A percentile compares a stretch with the other conserved stretches of the same genome.
Conservation (phyloP, 345 rosid genomes). For the Laguncularia racemosa region DNA sequence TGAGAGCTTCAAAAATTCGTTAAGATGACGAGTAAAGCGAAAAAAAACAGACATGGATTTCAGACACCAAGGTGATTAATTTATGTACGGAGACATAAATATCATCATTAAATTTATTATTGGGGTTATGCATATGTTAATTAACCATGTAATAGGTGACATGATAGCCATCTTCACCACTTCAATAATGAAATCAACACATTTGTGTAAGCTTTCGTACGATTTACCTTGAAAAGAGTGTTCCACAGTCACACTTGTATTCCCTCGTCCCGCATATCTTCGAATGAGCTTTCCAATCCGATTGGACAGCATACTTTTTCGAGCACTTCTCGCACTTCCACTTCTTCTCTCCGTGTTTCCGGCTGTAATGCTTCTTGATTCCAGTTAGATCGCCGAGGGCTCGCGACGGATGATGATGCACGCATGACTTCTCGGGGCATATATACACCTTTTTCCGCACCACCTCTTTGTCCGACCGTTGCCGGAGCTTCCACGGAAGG, state of each 20-base stretch:
- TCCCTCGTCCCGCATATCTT: constrained; percentile 89
- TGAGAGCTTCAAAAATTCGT: too few relatives aligned
- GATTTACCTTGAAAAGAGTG: constrained; percentile 68
- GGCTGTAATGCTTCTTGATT: constrained; percentile 18
- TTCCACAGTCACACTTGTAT: constrained; percentile 85
- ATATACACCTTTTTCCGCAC: neutral
- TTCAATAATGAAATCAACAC: too few relatives aligned
- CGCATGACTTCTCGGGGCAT: neutral
- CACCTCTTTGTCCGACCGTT: neutral
- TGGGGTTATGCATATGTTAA: too few relatives aligned
- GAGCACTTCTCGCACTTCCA: constrained; percentile 16
- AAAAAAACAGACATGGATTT: too few relatives aligned
- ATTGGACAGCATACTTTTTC: constrained; percentile 80
- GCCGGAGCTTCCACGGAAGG: neutral
- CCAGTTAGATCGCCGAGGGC: neutral
- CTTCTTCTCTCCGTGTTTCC: constrained; percentile 50
- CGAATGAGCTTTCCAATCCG: constrained; percentile 87
- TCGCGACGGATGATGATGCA: neutral
- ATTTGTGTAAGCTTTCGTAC: too few relatives aligned
- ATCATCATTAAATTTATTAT: too few relatives aligned
- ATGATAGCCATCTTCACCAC: too few relatives aligned
- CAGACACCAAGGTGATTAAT: too few relatives aligned
- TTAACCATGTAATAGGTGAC: too few relatives aligned
- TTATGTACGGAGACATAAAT: too few relatives aligned
- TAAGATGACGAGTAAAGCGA: too few relatives aligned